Conservation (phyloP, 1,139 yeast species). For the Diutina pseudorugosa region DNA sequence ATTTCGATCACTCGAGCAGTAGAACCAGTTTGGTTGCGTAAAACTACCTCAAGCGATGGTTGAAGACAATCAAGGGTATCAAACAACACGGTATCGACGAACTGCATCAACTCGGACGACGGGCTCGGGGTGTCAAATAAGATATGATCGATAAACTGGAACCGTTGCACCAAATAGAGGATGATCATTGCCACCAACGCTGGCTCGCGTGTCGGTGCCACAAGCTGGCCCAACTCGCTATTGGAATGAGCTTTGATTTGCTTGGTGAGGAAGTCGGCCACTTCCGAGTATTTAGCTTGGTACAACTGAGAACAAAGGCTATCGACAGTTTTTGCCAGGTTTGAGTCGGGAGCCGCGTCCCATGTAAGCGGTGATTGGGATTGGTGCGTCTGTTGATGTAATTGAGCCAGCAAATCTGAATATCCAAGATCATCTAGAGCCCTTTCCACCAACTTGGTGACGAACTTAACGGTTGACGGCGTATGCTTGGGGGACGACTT, state of each 20-base stretch:
- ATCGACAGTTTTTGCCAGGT: background rate
- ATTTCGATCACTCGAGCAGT: background rate
- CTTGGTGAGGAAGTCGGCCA: background rate
- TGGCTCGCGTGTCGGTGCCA: background rate
- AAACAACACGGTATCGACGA: background rate
- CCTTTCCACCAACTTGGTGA: background rate
- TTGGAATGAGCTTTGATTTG: background rate
- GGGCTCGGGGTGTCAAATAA: background rate
- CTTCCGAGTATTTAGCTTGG: background rate
- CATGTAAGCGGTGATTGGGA: background rate
- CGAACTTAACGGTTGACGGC: background rate
- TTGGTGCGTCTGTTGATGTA: background rate
- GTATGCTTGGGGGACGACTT: background rate
- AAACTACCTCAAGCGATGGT: background rate
- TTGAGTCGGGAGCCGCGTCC: background rate
- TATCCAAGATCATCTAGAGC: background rate
- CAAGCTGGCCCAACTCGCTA: background rate
- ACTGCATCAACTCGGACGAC: background rate
- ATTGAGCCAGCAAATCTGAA: background rate
- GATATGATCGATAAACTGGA: background rate
- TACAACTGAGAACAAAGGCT: background rate
- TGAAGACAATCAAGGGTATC: slow-evolving; percentile 1
- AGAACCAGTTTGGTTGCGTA: background rate
- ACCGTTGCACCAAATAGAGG: slow-evolving; percentile 1
- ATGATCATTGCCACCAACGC: slow-evolving; percentile 2